Base-by-base conservation (phyloP, 257 asterid genomes). In the Verbena officinalis region DNA sequence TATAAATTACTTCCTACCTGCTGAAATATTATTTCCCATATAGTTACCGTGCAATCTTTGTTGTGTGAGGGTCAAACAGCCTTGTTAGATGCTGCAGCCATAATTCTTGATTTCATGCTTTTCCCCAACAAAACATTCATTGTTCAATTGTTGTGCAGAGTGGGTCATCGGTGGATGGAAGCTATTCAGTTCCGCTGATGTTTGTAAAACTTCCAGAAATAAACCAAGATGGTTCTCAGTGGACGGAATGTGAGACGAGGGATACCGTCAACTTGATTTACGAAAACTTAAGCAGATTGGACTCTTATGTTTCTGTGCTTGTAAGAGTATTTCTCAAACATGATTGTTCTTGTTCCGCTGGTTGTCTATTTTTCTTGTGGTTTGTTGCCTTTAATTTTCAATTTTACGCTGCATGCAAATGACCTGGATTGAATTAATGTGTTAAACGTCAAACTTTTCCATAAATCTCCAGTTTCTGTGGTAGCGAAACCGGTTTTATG, bases 191-290 rank as follows among this genome's bases (percentile, higher is more conserved):
- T 65, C 97, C 99, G 46, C 70, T 94, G 75, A 69, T 83, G 74
- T 88, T 94, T 68, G 87, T 84, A 64, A 83, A 86, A 77, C 96
- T 94, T 79, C 93, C 95, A 65, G 96, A 88, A 80, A 87, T 86
- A 67, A 86, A 86, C 69, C 91, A 72, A 67, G 94, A 85, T 81
- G 95, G 85, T 61, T 94, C 95, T 49, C 96, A 68, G 81, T 90
- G 97, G 97, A 86, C 96, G 48, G 88, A 84, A 53, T 80, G 88
- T 70, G 99, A 88, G 82, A 82, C 82, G 53, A 83, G 74, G 69
- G 97, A 94, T 78, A 89, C 96, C 50, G 76, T 84, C 78, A 86
- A 78, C 81, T 44, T 90, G 81, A 82, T 90, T 33, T 77, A 86
- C 73, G 88, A 88, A 63, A 94, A 94, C 77, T 84, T 94, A 55